Percentiles rank a stretch among this genome's conserved stretches.
Evolutionary conservation across 345 rosid species (phyloP).

Genomic region (Carallia pectinifolia): DNA sequence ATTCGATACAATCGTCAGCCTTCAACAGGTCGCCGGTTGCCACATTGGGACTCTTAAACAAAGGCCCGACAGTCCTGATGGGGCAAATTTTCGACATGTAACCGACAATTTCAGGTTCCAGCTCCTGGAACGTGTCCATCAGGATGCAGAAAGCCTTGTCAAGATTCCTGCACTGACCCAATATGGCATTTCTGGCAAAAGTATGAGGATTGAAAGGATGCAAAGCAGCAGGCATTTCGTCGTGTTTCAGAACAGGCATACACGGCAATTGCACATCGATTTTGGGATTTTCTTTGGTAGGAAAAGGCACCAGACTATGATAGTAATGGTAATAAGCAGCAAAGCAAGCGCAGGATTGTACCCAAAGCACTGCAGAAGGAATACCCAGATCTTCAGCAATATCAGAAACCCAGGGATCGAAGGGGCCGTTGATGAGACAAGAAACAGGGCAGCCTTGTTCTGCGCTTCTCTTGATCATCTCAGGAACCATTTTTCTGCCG

Average conservation of each 20-base stretch:
- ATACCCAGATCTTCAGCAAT: slow-evolving; percentile 61
- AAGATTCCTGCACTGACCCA: slow-evolving; percentile 56
- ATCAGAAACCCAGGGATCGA: slow-evolving; percentile 80
- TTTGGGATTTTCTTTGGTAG: slow-evolving; percentile 46
- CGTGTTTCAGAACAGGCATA: slow-evolving; percentile 64
- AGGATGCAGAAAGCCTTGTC: slow-evolving; percentile 63
- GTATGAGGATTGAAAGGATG: slow-evolving; percentile 50
- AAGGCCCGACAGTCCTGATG: slow-evolving; percentile 37
- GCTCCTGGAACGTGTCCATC: slow-evolving; percentile 66
- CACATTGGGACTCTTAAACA: slow-evolving; percentile 48
- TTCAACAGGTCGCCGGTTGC: slow-evolving; percentile 45
- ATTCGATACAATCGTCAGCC: slow-evolving; percentile 62
- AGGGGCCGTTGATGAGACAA: slow-evolving; percentile 79
- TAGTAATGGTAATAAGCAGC: slow-evolving; percentile 57
- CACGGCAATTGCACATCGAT: slow-evolving; percentile 59
- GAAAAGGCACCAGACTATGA: slow-evolving; percentile 52
- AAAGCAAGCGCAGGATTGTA: slow-evolving; percentile 79
- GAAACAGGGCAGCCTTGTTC: slow-evolving; percentile 62
- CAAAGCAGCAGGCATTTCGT: slow-evolving; percentile 74
- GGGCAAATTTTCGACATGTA: slow-evolving; percentile 54
- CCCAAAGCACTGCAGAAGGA: slow-evolving; percentile 88
- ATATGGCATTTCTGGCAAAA: slow-evolving; percentile 41
- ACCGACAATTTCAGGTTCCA: slow-evolving; percentile 57
- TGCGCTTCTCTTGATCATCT: slow-evolving; percentile 42
- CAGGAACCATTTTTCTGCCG: slow-evolving; percentile 44